Base-by-base conservation (phyloP, 306 rosid genomes). In the Acacia acuminata region DNA sequence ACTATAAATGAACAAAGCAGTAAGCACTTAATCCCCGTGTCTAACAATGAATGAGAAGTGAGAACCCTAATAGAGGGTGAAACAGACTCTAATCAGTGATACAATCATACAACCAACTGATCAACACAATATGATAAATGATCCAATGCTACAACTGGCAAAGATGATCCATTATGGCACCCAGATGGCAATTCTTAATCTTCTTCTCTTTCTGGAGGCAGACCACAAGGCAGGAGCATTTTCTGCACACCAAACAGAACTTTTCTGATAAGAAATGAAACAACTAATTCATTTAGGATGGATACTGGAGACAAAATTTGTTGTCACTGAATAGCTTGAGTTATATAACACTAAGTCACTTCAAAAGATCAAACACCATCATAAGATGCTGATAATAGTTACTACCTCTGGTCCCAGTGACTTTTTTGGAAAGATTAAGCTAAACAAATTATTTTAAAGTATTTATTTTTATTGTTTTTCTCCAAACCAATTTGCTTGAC, bases 191-290 rank as follows among this genome's bases (percentile, higher is more conserved):
- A 79, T 22, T 68, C 84, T 88, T 84, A 93, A 72, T 94, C 98
- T 43, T 94, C 95, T 82, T 94, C 97, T 82, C 95, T 91, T 72
- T 94, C 98, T 2, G 98, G 97, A 69, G 97, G 97, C 69, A 94
- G 89, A 69, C 98, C 97, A 43, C 98, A 94, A 43, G 98, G 98
- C 86, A 94, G 81, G 42, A 94, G 97, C 98, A 94, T 94, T 89
- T 92, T 94, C 98, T 93, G 90, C 86, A 63, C 34, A 81, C 22
- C 67, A 50, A 71, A 42, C 79, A 79, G 22, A 77, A 81, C 50
- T 81, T 64, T 67, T 79, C 77, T 76, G 36, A 36, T 43, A 66
- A 66, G 27, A 78, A 24, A 22, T 32, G 32, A 14, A 80, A 61
- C 63, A 76, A 24, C 72, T n/a, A 56, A 42, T n/a, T 30, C 50